These are phyloP conservation scores for Alternaria sp. DNA, from an alignment of 2,329 filamentous ascomycete species.

Conservation along the genomic window DNA sequence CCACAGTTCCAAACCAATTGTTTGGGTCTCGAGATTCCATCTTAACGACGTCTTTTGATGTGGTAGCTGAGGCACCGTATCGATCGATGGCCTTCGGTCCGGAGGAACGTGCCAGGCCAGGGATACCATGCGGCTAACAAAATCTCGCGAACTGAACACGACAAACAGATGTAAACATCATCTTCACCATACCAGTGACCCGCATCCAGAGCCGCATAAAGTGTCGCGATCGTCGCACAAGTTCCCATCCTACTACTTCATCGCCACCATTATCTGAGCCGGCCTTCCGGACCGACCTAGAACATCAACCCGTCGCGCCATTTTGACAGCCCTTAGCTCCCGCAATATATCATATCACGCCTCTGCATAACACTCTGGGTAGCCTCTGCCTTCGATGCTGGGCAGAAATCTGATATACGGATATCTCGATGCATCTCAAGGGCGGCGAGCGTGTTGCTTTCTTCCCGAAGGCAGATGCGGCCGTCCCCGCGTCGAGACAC, in stretches of 20 bases:
- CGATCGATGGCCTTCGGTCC: conserved; percentile 16
- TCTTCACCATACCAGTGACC: background rate
- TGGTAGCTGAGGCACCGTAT: background rate
- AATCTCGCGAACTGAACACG: background rate
- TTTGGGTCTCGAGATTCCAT: background rate
- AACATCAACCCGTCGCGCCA: conserved; percentile 6
- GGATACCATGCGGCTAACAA: conserved; percentile 12
- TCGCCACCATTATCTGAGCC: background rate
- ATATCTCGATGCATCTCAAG: conserved; percentile 22
- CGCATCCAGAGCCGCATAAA: background rate
- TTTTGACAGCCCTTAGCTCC: conserved; percentile 15
- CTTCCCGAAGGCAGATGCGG: conserved; percentile 41
- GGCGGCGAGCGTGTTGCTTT: conserved; percentile 28
- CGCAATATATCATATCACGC: background rate
- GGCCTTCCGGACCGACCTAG: conserved; percentile 7
- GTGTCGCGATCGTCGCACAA: background rate
- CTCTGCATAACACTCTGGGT: conserved; percentile 6
- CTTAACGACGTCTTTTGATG: background rate
- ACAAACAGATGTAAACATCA: background rate
- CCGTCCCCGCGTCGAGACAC: conserved; percentile 33
- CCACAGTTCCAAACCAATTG: background rate
- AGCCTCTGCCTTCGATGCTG: conserved; percentile 12
- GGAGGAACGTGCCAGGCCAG: conserved; percentile 7
- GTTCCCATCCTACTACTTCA: background rate
- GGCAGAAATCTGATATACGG: background rate